Conservation (phyloP, 345 rosid species). For the Salix koriyanagi region DNA sequence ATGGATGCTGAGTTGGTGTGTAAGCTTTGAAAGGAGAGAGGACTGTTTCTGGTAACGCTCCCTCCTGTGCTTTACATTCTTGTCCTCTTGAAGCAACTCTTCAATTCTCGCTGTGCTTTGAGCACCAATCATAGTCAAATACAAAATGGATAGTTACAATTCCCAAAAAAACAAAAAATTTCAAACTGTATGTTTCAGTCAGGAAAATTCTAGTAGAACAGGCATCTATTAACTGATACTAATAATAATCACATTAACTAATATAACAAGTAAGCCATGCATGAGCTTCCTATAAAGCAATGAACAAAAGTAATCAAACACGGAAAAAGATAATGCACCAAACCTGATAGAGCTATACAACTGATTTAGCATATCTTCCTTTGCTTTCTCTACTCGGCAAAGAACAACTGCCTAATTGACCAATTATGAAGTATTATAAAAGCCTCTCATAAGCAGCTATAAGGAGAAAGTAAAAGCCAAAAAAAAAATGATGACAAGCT, state of each 20-base stretch:
- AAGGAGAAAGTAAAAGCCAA: not conserved
- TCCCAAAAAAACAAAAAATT: not conserved
- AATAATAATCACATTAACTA: not conserved
- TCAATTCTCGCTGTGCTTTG: constrained; percentile 72
- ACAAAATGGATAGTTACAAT: not conserved
- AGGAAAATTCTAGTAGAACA: not conserved
- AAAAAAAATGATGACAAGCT: not conserved
- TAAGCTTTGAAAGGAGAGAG: constrained; percentile 58
- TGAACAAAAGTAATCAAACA: not conserved
- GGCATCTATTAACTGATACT: not conserved
- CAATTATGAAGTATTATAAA: constrained; percentile 11
- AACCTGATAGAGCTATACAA: constrained; percentile 87
- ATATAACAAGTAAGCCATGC: not conserved
- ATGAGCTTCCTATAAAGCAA: not conserved
- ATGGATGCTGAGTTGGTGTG: constrained; percentile 76
- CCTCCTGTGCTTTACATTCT: constrained; percentile 66
- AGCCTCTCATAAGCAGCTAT: not conserved
- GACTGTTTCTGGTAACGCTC: constrained; percentile 83
- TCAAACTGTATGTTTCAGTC: not conserved
- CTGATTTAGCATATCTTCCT: constrained; percentile 97
- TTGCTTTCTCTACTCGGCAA: constrained; percentile 96
- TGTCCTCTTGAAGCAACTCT: constrained; percentile 86
- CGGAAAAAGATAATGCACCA: not conserved
- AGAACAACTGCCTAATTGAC: constrained; percentile 87
- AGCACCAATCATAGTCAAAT: constrained; percentile 39